Base-by-base conservation (phyloP, 2,329 filamentous ascomycete genomes). In the Lasiodiplodia theobromae region DNA sequence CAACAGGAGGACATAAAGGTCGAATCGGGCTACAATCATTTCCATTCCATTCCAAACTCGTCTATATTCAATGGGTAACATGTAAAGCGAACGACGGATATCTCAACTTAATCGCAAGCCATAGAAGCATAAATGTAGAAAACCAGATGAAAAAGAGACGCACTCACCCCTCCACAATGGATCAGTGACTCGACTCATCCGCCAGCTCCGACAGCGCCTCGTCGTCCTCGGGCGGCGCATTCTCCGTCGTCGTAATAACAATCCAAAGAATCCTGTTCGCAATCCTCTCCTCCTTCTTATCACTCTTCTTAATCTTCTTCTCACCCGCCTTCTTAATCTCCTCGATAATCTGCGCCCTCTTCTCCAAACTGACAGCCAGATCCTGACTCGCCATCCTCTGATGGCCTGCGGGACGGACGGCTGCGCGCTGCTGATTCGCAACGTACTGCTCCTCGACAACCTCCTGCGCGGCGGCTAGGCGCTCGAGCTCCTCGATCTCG, bases 281-380 rank as follows among this genome's bases (percentile, higher is more conserved):
- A 38, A 67, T 49, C 28, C 14, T 49, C 54, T 67, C 65, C 44
- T 67, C 65, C 54, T 67, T 67, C 53, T 53, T 67, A 4, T 67
- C 65, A 5, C 37, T 51, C 53, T 67, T 67, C 54, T 53, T 60
- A 3, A 67, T 67, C 54, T 67, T 67, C 53, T 52, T 52, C 65
- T 67, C 65, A 6, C 65, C 65, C 7, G 65, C 65, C 44, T 52
- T 57, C 23, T 38, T 49, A 4, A 67, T 67, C 65, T 67, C 65
- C n/a, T 60, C 65, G 4, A 67, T 53, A 5, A 67, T 49, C 31
- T 58, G 40, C 31, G 53, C 28, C 18, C 54, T 49, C 34, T 56
- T 58, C 40, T 57, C 65, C 28, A 52, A n/a, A 14, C 44, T 51
- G 8, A 47, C 65, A 14, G 52, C 54, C 25, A 67, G 31, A 21